A percentile compares a stretch with the other conserved stretches of the same genome.
Evolutionary conservation across 2,329 filamentous ascomycete genomes (phyloP).

Genomic region (Ophiostoma sp.): DNA sequence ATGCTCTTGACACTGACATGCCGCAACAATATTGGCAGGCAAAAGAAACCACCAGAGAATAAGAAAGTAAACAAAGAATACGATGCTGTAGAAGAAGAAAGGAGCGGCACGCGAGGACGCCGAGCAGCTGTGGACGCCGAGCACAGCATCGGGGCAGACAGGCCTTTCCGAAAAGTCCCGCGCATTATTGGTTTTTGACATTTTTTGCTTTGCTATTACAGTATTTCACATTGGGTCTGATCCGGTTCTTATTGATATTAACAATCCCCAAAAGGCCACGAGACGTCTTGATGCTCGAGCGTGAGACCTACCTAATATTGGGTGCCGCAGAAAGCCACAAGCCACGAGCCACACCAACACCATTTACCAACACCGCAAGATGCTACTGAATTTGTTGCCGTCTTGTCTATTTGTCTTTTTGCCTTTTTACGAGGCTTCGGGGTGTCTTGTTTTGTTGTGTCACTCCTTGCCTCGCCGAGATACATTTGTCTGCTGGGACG

Average conservation of each 20-base stretch:
- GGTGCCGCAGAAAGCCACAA: background rate
- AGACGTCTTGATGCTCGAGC: background rate
- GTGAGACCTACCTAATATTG: conserved; percentile 9
- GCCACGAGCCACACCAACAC: background rate
- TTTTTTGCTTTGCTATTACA: background rate
- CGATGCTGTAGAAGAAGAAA: background rate
- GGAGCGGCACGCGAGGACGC: background rate
- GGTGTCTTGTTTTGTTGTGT: background rate
- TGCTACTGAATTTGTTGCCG: background rate
- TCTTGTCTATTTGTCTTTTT: background rate
- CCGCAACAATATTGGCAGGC: background rate
- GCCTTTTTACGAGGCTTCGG: background rate
- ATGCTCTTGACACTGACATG: background rate
- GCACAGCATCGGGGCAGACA: conserved; percentile 4
- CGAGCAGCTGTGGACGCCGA: background rate
- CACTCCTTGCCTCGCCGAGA: background rate
- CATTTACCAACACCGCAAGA: background rate
- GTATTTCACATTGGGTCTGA: background rate
- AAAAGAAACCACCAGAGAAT: background rate
- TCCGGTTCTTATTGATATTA: background rate
- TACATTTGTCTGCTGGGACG: background rate
- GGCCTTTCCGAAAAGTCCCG: conserved; percentile 2
- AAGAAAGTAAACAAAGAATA: background rate
- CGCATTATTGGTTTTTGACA: background rate
- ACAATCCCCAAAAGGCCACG: background rate